Base-by-base conservation (phyloP, 2,329 filamentous ascomycete species). In the Ramichloridium luteum region DNA sequence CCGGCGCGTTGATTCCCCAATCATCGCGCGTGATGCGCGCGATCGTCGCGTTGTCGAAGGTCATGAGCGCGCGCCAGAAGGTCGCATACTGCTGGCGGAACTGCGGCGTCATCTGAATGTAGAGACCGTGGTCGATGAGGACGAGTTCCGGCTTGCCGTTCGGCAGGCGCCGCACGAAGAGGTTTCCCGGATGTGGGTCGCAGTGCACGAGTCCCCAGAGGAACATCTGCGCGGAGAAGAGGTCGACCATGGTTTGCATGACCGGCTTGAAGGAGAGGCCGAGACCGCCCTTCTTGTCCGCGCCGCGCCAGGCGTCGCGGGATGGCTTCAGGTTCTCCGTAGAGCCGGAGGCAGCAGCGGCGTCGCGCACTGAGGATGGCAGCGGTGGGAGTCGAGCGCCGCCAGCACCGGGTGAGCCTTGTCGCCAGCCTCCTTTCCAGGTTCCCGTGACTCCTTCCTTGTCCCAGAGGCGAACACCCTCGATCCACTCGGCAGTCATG, bases 221-320 rank as follows among this genome's bases (percentile, higher is more conserved):
- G 65, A 94, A 98, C 70, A 96, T 96, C 53, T 96, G 88, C 2
- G 84, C 86, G n/a, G 79, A 82, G 64, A 96, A 98, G 18, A 96
- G 70, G 54, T 94, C 88, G 30, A 94, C 74, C 76, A 96, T 94
- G 17, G 84, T 94, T 4, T 79, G 80, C 90, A 96, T 96, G 37
- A 94, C 84, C 37, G 88, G 79, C 50, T 80, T 81, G 16, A 84
- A 65, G 5, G 74, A 76, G 3, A 98, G 64, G 0, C 90, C 90
- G 0, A 96, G 72, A 0, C 90, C 90, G 30, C 86, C 88, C 38
- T 72, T 75, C 15, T 74, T 71, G 30, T 72, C 69, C 5, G 58
- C 61, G 4, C 88, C 86, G 45, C 72, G 74, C 85, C 85, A 94
- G 46, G 72, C 68, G 23, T 74, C 70, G 6, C 88, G 77, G 31